Conservation (phyloP, 1,284 basidiomycete species). For the Trametes sp. region DNA sequence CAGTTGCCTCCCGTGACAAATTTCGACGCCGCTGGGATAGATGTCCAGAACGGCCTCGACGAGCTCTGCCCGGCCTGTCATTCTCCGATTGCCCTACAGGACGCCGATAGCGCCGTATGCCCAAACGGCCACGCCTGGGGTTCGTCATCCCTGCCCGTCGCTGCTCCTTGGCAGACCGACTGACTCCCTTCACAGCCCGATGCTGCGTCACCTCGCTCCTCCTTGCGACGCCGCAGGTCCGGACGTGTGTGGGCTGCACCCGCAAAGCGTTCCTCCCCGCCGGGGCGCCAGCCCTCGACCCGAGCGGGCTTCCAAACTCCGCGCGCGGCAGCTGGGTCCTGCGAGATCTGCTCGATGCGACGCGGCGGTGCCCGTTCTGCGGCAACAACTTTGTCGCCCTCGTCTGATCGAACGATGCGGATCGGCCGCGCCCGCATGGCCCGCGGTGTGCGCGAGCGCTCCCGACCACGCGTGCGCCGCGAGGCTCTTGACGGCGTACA, state of each 20-base stretch:
- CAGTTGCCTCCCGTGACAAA: conserved; percentile 43
- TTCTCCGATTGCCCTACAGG: conserved; percentile 59
- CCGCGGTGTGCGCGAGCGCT: conserved; percentile 18
- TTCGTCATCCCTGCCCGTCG: conserved; percentile 41
- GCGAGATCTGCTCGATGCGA: conserved; percentile 67
- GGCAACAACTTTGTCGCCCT: conserved; percentile 68
- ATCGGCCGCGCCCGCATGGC: conserved; percentile 22
- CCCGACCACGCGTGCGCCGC: conserved; percentile 16
- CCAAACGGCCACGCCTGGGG: conserved; percentile 74
- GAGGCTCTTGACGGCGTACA: conserved; percentile 7
- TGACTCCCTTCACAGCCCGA: conserved; percentile 53
- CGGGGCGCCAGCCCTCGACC: conserved; percentile 1
- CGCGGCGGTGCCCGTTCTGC: conserved; percentile 71
- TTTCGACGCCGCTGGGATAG: not conserved
- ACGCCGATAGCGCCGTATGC: conserved; percentile 66
- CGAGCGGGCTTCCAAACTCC: conserved; percentile 50
- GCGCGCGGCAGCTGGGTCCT: conserved; percentile 69
- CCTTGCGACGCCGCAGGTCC: conserved; percentile 68
- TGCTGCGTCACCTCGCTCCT: conserved; percentile 79
- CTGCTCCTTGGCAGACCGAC: conserved; percentile 3
- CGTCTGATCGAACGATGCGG: conserved; percentile 35
- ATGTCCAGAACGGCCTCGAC: conserved; percentile 40
- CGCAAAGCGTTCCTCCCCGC: conserved; percentile 70
- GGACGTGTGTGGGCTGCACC: conserved; percentile 75
- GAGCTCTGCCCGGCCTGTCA: conserved; percentile 77